Evolutionary conservation across 192 early-diverging fungal species (phyloP), one percentile per base, ranked within the genome.

Genomic region (Coemansia sp.): DNA sequence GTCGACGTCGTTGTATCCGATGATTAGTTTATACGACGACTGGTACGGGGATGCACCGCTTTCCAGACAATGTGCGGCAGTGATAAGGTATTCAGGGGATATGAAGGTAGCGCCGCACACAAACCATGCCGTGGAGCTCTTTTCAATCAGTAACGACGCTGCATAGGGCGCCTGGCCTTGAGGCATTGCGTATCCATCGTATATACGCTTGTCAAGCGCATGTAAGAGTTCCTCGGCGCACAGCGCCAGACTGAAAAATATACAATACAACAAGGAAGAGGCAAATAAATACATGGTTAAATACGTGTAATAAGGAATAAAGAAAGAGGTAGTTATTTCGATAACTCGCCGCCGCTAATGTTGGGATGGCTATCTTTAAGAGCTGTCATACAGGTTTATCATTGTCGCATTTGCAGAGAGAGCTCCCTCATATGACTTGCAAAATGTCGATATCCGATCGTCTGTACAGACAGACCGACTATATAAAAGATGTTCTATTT

Each of bases 41-140:
- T 68, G 11, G 44, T 55, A 47, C n/a, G 42, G 41, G 4, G 53
- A 14, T 0, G n/a, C 29, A 0, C 20, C 11, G 37, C 20, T 50
- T 15, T 31, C 36, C 45, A 69, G 29, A 22, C 67, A 69, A 45
- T 69, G 67, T 9, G 60, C 61, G 6, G 67, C 67, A 22, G 67
- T 69, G 13, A 69, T 20, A 15, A 69, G 48, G 23, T 69, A 61
- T 3, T 14, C 34, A 17, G 61, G 37, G n/a, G 67, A 69, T 20
- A 69, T 63, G 6, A 69, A 30, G 1, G 67, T 69, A n/a, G 60
- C 67, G 30, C 67, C 67, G 31, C 67, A 69, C 13, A 44, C 10
- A 22, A 4, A 25, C 3, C 15, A 5, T 0, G 20, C 42, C 11
- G 20, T 13, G 2, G 50, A 9, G 30, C 22, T n/a, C 29, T 54